phyloP scores from a whole-genome alignment of 129 eudicot genomes.

The Deinandra increscens region DNA sequence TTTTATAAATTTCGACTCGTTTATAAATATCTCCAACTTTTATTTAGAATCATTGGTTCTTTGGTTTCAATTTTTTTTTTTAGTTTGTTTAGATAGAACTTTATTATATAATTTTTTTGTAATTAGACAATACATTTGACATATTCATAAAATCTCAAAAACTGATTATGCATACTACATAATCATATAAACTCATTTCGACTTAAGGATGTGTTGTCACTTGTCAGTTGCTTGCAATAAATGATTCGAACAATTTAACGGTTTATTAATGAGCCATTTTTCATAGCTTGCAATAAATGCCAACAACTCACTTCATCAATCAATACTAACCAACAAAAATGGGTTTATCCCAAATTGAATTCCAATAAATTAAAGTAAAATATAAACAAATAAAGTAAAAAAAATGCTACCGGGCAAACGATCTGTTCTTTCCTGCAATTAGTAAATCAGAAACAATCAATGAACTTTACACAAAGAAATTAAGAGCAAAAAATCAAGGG shows the following conservation, averaged over 20 bases:
- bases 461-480: conserved; percentile 38
- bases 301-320: conserved; percentile 7
- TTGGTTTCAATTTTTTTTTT: too few species aligned
- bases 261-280: neutral
- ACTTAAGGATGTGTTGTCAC: too few species aligned
- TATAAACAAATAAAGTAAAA: conserved; percentile 9
- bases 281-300: conserved; percentile 1
- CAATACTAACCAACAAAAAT: conserved; percentile 19
- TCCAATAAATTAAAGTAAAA: conserved; percentile 14
- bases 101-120: too few species aligned
- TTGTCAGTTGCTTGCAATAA: too few species aligned
- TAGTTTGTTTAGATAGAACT: too few species aligned
- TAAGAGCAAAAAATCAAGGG: conserved; percentile 37
- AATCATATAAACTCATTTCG: too few species aligned
- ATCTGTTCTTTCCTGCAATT: conserved; percentile 43
- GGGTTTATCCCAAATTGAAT: conserved; percentile 1
- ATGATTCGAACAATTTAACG: too few species aligned
- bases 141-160: too few species aligned
- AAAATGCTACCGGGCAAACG: conserved; percentile 29
- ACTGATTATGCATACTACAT: too few species aligned
- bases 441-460: conserved; percentile 42
- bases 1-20: neutral
- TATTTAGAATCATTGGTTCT: too few species aligned
- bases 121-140: too few species aligned
- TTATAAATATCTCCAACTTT: too few species aligned